phyloP scores from a whole-genome alignment of 139 green algal genomes.

The Haematococcus lacustris region DNA sequence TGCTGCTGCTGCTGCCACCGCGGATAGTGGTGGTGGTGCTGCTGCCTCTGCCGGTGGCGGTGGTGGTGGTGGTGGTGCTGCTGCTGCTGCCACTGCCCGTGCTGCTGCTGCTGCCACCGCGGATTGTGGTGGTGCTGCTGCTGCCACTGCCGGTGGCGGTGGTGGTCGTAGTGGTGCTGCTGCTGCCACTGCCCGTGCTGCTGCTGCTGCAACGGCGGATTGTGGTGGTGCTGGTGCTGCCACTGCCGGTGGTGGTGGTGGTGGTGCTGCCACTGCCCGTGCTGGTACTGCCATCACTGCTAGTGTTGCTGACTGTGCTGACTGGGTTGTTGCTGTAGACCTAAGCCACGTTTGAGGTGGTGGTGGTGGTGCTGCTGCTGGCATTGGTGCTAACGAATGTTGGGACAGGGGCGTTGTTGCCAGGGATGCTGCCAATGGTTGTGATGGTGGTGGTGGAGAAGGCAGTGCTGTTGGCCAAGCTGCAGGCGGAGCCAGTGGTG shows the following conservation, averaged over 20 bases:
- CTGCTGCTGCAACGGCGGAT: not conserved
- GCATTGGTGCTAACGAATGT: too few species aligned
- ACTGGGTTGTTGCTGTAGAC: not conserved
- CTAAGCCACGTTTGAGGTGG: too few species aligned
- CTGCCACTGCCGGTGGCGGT: not conserved
- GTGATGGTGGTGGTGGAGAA: not conserved
- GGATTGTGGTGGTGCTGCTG: not conserved
- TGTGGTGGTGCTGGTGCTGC: not conserved
- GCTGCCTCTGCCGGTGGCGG: too few species aligned
- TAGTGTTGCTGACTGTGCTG: constrained; percentile 4
- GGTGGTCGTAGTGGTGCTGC: not conserved
- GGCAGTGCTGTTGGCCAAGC: too few species aligned
- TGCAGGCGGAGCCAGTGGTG: not conserved
- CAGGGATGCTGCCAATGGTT: not conserved
- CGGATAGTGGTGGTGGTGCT: not conserved
- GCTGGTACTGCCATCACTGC: not conserved
- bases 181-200: too few species aligned
- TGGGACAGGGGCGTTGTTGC: too few species aligned
- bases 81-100: too few species aligned
- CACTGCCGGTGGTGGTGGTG: not conserved
- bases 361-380: too few species aligned
- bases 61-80: too few species aligned
- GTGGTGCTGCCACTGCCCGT: not conserved
- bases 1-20: not conserved
- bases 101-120: too few species aligned